Base-by-base conservation (phyloP, 345 rosid genomes). In the Syzygium grande region DNA sequence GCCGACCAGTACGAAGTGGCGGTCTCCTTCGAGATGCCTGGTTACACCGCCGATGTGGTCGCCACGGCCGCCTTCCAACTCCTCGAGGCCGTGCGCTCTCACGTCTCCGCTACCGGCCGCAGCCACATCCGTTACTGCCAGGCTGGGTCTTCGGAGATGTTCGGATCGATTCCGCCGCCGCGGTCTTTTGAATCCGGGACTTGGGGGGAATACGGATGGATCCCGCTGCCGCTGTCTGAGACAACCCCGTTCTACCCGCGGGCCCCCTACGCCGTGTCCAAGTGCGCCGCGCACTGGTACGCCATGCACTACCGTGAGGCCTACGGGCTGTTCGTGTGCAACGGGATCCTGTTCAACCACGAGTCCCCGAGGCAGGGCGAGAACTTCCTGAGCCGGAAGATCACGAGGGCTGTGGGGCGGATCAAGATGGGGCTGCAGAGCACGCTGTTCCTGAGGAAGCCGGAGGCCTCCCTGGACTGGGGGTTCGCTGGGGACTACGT, bases 121-220 rank as follows among this genome's bases (percentile, higher is more conserved):
- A 88, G 49, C 85, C 91, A 92, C n/a, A 91, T 97, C 89, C 91
- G 94, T 88, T 97, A 97, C 84, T 96, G 96, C 84, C 99, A 97
- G 88, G 99, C 99, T 9, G 98, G 99, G 84, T 97, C 99, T 1
- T 96, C 99, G 1, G 99, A 97, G 86, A 97, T 97, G 99, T 97
- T 97, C 84, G 99, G 99, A 79, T 92, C 99, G 41, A 38, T 38
- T 38, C 41, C 41, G 41, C 41, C 41, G 41, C 41, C 41, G 41
- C 41, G 41, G 41, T 38, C 41, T 38, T 38, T 38, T 38, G 41
- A 38, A 38, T 38, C 41, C 41, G 41, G 41, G 41, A 38, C 41
- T 38, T 38, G 41, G 41, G 41, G 41, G 41, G 41, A 38, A 38
- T 38, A 38, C 41, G 41, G 41, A 38, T 38, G 41, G 54, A 96